Conservation (phyloP, 192 early-diverging fungal species). For the Rhizophagus clarus region DNA sequence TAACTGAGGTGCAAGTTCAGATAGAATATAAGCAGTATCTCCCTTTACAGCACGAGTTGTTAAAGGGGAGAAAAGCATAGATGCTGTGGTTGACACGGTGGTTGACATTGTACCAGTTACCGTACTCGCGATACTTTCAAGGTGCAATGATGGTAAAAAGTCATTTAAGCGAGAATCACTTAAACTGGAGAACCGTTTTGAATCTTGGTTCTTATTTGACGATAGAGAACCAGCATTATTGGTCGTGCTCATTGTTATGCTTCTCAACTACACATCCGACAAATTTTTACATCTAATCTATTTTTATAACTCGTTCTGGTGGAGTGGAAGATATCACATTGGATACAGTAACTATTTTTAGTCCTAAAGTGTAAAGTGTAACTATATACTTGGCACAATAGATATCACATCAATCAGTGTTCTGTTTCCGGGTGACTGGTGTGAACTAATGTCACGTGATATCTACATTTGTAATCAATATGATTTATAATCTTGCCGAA, state of each 20-base stretch:
- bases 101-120: constrained; percentile 11
- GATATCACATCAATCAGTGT: too few species aligned
- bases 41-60: constrained; percentile 53
- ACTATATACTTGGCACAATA: too few species aligned
- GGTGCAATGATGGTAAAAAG: constrained; percentile 13
- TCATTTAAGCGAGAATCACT: constrained; percentile 7
- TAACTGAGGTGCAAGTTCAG: constrained; percentile 40
- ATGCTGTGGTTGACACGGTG: constrained; percentile 27
- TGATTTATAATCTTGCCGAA: too few species aligned
- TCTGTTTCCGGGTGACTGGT: too few species aligned
- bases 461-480: too few species aligned
- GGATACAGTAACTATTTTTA: too few species aligned
- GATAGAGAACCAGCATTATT: not conserved
- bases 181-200: not conserved
- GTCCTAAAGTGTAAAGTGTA: too few species aligned
- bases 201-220: not conserved
- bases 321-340: too few species aligned
- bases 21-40: constrained; percentile 50
- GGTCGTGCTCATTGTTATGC: not conserved
- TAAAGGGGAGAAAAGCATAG: constrained; percentile 58
- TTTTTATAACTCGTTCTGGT: not conserved
- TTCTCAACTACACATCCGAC: not conserved
- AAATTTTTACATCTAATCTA: not conserved
- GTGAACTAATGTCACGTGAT: too few species aligned
- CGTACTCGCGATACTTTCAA: constrained; percentile 12